Base-by-base conservation (phyloP, 1,139 yeast species). In the Blastobotrys indianensis region DNA sequence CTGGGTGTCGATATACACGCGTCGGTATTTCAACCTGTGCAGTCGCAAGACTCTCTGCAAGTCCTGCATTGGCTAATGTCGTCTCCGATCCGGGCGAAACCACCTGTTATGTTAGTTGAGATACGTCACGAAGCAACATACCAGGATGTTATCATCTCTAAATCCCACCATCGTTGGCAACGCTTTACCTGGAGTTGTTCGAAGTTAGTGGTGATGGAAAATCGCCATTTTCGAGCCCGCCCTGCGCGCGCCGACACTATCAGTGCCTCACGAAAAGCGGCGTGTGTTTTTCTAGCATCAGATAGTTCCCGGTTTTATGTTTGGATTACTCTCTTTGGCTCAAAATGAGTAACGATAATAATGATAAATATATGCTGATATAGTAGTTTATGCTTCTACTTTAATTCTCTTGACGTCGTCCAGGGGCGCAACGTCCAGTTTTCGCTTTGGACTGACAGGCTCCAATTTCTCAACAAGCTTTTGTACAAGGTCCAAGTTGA, bases 41-140 rank as follows among this genome's bases (percentile, higher is more conserved):
- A 2, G 94, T 88, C 3, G 85, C 69, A 53, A 86, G 73, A 1
- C 86, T 74, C 53, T 90, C 97, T 45, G 79, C 82, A 37, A 90
- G 69, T 1, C 97, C 97, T 61, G 85, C 82, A 55, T 84, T 83
- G 37, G 85, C 85, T 46, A 82, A 69, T 1, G 97, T 86, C 46
- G 75, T 68, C 47, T 69, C 72, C 2, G 94, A 82, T n/a, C 96
- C 95, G 1, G 95, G 87, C 50, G 86, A 81, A 37, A 90, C 77
- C 43, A 88, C 77, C 67, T 70, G 47, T 12, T 29, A 20, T 16
- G n/a, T 13, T 35, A 46, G 13, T 39, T 28, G 15, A 6, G 17
- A 13, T 39, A 8, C 2, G 31, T 25, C 16, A 8, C 32, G 13
- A 11, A 8, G 25, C 10, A 13, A 52, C 63, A 36, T 54, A 62